Percentiles rank a stretch among this genome's conserved stretches.
Evolutionary conservation across 306 rosid species (phyloP).

Genomic region (Castanea sativa): DNA sequence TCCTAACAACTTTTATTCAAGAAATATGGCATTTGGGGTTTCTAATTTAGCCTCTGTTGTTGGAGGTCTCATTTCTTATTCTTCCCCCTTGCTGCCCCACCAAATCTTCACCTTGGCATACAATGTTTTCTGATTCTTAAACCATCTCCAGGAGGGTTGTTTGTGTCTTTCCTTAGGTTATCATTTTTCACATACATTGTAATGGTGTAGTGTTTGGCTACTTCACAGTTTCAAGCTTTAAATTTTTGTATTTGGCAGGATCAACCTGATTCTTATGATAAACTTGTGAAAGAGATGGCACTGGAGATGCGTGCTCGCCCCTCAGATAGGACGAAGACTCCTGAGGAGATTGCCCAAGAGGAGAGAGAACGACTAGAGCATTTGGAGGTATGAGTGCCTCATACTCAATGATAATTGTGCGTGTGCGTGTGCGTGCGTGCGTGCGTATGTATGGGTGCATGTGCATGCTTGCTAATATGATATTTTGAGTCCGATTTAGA

Average conservation of each 20-base stretch:
- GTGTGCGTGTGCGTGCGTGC: too few relatives aligned
- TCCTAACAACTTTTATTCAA: neutral
- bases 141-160: neutral
- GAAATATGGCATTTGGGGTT: neutral
- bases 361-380: conserved; percentile 74
- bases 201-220: neutral
- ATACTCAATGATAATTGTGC: neutral
- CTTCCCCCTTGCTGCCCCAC: neutral
- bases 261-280: conserved; percentile 69
- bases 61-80: too few relatives aligned
- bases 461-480: neutral
- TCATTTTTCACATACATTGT: neutral
- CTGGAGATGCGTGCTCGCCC: conserved; percentile 91
- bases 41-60: neutral
- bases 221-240: neutral
- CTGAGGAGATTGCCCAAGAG: conserved; percentile 91
- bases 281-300: conserved; percentile 65
- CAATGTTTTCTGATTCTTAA: neutral
- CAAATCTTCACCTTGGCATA: neutral
- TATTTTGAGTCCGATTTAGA: neutral
- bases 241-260: conserved; percentile 59
- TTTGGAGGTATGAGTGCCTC: conserved; percentile 62
- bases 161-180: neutral
- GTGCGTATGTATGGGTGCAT: neutral
- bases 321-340: conserved; percentile 79